Evolutionary conservation across 2,329 filamentous ascomycete genomes (phyloP).

Genomic region (Lachnum nothofagi): DNA sequence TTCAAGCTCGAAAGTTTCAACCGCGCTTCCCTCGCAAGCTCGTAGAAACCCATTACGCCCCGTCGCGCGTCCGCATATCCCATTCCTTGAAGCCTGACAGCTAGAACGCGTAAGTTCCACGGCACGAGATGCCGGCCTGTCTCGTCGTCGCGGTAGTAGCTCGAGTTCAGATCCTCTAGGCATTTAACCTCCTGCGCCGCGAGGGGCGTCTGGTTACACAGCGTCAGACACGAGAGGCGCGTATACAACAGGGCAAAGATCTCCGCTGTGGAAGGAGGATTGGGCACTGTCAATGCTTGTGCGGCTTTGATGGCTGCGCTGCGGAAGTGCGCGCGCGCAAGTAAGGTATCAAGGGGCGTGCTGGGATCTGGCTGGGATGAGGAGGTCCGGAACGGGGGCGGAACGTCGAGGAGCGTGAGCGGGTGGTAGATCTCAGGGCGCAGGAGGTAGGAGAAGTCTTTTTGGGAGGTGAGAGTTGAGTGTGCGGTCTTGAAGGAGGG

Average conservation of each 20-base stretch:
- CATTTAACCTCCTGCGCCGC: conserved; percentile 64
- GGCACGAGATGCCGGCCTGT: conserved; percentile 65
- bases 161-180: conserved; percentile 56
- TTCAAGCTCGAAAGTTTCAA: conserved; percentile 49
- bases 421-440: conserved; percentile 79
- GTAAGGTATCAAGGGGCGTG: conserved; percentile 62
- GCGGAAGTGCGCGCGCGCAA: conserved; percentile 72
- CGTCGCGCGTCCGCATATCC: conserved; percentile 80
- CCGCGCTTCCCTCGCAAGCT: conserved; percentile 74
- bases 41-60: conserved; percentile 85
- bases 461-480: conserved; percentile 39
- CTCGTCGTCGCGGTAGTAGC: conserved; percentile 50
- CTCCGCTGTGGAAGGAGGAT: conserved; percentile 51
- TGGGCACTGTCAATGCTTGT: conserved; percentile 51
- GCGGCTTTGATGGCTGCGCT: conserved; percentile 67
- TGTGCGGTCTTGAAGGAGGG: conserved; percentile 24
- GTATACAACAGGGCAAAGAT: conserved; percentile 78
- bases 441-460: conserved; percentile 77
- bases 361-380: conserved; percentile 57
- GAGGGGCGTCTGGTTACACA: conserved; percentile 67
- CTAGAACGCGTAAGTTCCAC: conserved; percentile 79
- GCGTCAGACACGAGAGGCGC: conserved; percentile 73
- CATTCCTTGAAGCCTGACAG: conserved; percentile 77
- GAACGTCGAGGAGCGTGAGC: conserved; percentile 58
- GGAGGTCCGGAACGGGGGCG: conserved; percentile 64